Evolutionary conservation across 1,284 basidiomycete species (phyloP).

Genomic region (Agaricales sp.): DNA sequence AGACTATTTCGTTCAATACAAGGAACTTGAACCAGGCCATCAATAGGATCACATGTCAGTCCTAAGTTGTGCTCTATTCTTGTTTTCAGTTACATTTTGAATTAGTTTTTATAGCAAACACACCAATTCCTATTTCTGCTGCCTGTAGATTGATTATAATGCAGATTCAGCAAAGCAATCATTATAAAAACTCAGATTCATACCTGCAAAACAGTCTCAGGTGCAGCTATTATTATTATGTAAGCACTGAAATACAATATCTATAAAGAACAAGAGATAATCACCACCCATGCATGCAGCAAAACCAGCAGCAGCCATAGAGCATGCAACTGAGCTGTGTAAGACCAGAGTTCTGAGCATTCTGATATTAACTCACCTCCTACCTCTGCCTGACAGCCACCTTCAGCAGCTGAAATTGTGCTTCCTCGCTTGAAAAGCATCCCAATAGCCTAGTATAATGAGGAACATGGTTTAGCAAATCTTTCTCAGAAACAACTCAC

Average conservation of each 20-base stretch:
- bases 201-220: slow-evolving; percentile 71
- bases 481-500: slow-evolving; percentile 27
- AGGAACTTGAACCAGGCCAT: slow-evolving; percentile 89
- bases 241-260: slow-evolving; percentile 5
- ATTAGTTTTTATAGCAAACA: neutral
- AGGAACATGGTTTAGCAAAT: slow-evolving; percentile 6
- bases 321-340: slow-evolving; percentile 59
- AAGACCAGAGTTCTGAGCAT: slow-evolving; percentile 6
- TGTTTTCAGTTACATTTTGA: no score
- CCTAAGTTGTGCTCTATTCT: slow-evolving; percentile 78
- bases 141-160: slow-evolving; percentile 61
- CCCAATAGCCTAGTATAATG: slow-evolving; percentile 63
- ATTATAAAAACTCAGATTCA: no score
- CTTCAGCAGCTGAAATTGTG: slow-evolving; percentile 93
- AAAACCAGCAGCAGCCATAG: slow-evolving; percentile 90
- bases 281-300: slow-evolving; percentile 86
- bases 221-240: slow-evolving; percentile 41
- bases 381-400: slow-evolving; percentile 82
- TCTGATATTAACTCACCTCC: slow-evolving; percentile 41
- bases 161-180: no score
- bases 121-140: slow-evolving; percentile 90
- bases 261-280: slow-evolving; percentile 14
- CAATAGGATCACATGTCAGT: slow-evolving; percentile 87
- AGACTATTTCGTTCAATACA: slow-evolving; percentile 88
- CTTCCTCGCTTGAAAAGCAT: slow-evolving; percentile 98